Evolutionary conservation across 495 filamentous ascomycete genomes (phyloP), one percentile per base, ranked within the genome.

Genomic region (Aspergillus coremiiformis): DNA sequence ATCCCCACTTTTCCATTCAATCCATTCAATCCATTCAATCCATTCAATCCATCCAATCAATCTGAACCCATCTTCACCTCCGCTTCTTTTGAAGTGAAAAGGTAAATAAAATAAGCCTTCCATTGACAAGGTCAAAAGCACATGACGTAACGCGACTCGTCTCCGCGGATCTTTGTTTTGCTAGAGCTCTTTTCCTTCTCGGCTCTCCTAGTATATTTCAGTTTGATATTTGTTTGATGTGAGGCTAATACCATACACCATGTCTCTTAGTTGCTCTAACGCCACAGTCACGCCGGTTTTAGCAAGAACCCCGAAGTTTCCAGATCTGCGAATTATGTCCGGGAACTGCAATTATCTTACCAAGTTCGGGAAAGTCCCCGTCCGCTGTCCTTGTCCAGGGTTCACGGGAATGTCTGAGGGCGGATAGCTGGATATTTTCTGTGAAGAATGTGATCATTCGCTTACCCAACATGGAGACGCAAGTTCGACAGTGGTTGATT

Each of bases 401-500:
- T 47, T 47, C 24, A 47, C 3, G 44, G 44, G 27, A 47, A 47
- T 27, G 24, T 47, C 27, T 29, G 24, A 47, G 23, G 44, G 24
- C 19, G 44, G 44, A 47, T 23, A 47, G 20, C 20, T 44, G 41
- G n/a, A 44, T 44, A 44, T 44, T 22, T 19, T 12, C 41, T 44
- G 41, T 44, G n/a, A 44, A 44, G 22, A 44, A 19, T 44, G 41
- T 44, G 5, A 3, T 44, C 41, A 44, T 44, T 12, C 41, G 19
- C 41, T 44, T n/a, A n/a, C n/a, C 41, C n/a, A 44, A 44, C 20
- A 44, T 44, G 41, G 41, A 44, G 41, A 44, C 20, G n/a, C n/a
- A n/a, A n/a, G n/a, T n/a, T n/a, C n/a, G n/a, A n/a, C n/a, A n/a
- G n/a, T n/a, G n/a, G 27, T 30, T 30, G 27, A 30, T 30, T 12